Conservation (phyloP, 495 filamentous ascomycete species). For the Xylaria palmicola region DNA sequence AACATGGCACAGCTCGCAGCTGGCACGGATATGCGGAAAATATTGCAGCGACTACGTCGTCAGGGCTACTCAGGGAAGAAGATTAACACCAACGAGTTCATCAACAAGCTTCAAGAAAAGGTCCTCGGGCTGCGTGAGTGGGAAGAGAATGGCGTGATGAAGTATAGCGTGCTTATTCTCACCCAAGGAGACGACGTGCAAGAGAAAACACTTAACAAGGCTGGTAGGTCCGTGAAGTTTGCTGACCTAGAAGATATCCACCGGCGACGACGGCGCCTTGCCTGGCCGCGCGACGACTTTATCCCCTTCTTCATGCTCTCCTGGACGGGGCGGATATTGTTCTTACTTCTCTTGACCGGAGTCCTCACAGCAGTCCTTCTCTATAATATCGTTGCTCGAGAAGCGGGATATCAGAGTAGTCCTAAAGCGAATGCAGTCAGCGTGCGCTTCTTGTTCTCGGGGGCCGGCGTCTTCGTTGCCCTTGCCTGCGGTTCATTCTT, state of each 20-base stretch:
- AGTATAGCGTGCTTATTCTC: constrained; percentile 15
- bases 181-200: constrained; percentile 16
- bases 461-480: constrained; percentile 28
- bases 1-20: constrained; percentile 27
- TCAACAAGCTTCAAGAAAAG: not conserved
- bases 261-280: not conserved
- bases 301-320: constrained; percentile 32
- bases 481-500: constrained; percentile 37
- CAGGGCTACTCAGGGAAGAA: not conserved
- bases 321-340: constrained; percentile 23
- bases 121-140: constrained; percentile 3
- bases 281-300: not conserved
- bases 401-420: constrained; percentile 23
- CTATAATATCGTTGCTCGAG: constrained; percentile 26
- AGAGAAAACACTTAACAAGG: constrained; percentile 12
- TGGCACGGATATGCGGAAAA: constrained; percentile 22
- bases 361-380: constrained; percentile 22
- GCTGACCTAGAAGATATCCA: not conserved
- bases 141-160: constrained; percentile 20
- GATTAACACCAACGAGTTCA: not conserved
- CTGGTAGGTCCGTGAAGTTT: constrained; percentile 15
- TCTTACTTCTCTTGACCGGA: constrained; percentile 23
- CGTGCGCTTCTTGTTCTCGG: constrained; percentile 34
- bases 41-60: constrained; percentile 15
- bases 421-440: constrained; percentile 31